A percentile compares a stretch with the other conserved stretches of the same genome.
These are phyloP conservation scores for Loxodes magnus DNA, from an alignment of 73 alveolate genomes.

Conservation along the genomic window DNA sequence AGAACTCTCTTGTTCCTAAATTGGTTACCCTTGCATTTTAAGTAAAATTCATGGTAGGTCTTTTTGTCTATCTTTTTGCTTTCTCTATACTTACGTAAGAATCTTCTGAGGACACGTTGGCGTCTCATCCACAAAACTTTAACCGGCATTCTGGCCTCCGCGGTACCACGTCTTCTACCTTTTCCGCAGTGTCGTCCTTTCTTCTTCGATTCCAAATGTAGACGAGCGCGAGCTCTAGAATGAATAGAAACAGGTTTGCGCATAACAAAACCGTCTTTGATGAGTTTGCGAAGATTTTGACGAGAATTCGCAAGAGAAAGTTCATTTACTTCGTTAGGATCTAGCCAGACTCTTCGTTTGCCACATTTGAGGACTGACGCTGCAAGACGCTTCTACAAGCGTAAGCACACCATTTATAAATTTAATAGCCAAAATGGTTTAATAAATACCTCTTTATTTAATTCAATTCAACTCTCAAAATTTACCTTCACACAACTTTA, in stretches of 20 bases:
- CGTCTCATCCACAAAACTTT: constrained; percentile 96
- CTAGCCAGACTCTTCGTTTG: constrained; percentile 90
- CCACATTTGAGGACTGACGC: constrained; percentile 79
- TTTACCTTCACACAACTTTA: too few relatives aligned
- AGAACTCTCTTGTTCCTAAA: constrained; percentile 92
- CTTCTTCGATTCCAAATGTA: constrained; percentile 56
- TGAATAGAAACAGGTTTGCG: constrained; percentile 90
- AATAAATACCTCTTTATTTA: too few relatives aligned
- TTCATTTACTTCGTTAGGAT: constrained; percentile 94
- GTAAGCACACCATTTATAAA: constrained; percentile 52
- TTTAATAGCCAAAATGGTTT: too few relatives aligned
- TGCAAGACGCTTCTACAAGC: constrained; percentile 54
- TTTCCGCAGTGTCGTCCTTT: constrained; percentile 94
- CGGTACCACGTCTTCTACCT: constrained; percentile 95
- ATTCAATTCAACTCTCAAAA: too few relatives aligned
- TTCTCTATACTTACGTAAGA: constrained; percentile 91
- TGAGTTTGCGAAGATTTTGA: not conserved
- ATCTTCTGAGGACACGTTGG: constrained; percentile 95
- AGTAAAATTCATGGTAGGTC: constrained; percentile 85
- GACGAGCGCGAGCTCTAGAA: constrained; percentile 89
- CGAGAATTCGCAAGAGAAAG: constrained; percentile 89
- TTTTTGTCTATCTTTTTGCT: constrained; percentile 88
- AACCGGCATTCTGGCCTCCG: constrained; percentile 96
- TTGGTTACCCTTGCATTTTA: constrained; percentile 92
- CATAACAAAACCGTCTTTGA: constrained; percentile 90